Evolutionary conservation across 2,329 filamentous ascomycete species (phyloP).

Genomic region (Biscogniauxia mediterranea): DNA sequence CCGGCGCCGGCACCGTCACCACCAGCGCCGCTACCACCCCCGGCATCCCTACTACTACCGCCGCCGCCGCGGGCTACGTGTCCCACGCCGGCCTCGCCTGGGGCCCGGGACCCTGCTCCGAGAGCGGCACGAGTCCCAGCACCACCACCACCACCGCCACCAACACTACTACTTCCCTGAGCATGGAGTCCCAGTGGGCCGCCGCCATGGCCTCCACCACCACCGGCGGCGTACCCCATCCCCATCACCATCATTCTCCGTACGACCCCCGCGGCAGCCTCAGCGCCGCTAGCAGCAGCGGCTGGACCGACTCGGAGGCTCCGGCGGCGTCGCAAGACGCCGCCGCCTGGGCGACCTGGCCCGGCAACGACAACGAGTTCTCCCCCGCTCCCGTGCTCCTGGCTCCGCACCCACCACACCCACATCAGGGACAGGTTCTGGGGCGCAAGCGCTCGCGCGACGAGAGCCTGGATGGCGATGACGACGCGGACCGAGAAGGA

Average conservation of each 20-base stretch:
- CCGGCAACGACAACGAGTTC: conserved; percentile 1
- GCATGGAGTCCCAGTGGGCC: conserved; percentile 1
- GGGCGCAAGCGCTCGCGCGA: conserved; percentile 34
- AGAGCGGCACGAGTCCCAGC: background rate
- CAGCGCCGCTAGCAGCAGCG: conserved; percentile 3
- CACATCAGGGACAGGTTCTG: conserved; percentile 4
- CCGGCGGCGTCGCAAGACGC: background rate
- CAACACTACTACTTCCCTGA: background rate
- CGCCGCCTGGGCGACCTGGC: conserved; percentile 7
- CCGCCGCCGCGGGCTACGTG: background rate
- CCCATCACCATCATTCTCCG: background rate
- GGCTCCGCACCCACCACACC: too few relatives aligned
- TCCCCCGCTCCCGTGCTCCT: background rate
- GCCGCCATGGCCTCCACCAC: conserved; percentile 1
- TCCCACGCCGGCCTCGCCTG: background rate
- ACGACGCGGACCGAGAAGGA: conserved; percentile 10
- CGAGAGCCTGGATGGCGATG: conserved; percentile 30
- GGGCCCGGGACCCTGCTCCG: background rate
- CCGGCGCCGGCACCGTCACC: background rate
- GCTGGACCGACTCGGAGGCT: conserved; percentile 5
- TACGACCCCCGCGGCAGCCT: background rate
- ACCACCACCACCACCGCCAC: background rate
- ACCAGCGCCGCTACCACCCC: background rate
- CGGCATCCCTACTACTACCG: too few relatives aligned
- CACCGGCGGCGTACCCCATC: background rate